These are phyloP conservation scores for Suillus paluster DNA, from an alignment of 768 basidiomycete genomes.

Conservation along the genomic window DNA sequence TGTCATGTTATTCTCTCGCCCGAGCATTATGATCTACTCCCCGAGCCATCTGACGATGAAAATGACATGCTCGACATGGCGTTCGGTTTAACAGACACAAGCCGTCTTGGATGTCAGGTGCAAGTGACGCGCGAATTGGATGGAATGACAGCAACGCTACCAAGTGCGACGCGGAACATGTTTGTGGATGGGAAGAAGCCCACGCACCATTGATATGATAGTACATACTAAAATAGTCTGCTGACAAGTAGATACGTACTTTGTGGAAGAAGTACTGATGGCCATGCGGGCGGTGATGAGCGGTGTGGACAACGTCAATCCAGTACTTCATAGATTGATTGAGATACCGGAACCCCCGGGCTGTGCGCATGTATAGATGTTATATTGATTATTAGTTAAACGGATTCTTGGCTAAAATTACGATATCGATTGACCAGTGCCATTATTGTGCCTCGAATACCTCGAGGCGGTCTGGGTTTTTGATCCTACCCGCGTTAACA, in stretches of 20 bases:
- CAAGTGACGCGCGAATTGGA: slow-evolving; percentile 80
- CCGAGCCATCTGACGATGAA: slow-evolving; percentile 96
- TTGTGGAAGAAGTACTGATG: neutral
- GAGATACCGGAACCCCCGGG: neutral
- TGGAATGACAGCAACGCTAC: slow-evolving; percentile 83
- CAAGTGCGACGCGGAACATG: slow-evolving; percentile 95
- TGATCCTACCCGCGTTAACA: neutral
- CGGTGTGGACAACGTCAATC: neutral
- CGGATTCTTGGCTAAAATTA: slow-evolving; percentile 1
- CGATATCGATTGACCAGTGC: neutral
- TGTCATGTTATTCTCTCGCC: slow-evolving; percentile 90
- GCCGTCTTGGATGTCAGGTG: slow-evolving; percentile 79
- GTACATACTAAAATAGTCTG: neutral
- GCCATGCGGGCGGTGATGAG: no score
- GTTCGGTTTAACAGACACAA: slow-evolving; percentile 95
- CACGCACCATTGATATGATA: slow-evolving; percentile 44
- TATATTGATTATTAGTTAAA: neutral
- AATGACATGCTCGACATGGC: slow-evolving; percentile 99
- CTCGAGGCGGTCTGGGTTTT: neutral
- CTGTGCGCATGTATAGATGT: neutral
- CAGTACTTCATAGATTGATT: no score
- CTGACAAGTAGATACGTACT: neutral
- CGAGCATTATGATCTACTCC: slow-evolving; percentile 83
- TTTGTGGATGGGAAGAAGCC: slow-evolving; percentile 84
- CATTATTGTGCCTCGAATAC: slow-evolving; percentile 1